These are phyloP conservation scores for Nidula niveotomentosa DNA, from an alignment of 1,284 basidiomycete genomes.

Conservation along the genomic window DNA sequence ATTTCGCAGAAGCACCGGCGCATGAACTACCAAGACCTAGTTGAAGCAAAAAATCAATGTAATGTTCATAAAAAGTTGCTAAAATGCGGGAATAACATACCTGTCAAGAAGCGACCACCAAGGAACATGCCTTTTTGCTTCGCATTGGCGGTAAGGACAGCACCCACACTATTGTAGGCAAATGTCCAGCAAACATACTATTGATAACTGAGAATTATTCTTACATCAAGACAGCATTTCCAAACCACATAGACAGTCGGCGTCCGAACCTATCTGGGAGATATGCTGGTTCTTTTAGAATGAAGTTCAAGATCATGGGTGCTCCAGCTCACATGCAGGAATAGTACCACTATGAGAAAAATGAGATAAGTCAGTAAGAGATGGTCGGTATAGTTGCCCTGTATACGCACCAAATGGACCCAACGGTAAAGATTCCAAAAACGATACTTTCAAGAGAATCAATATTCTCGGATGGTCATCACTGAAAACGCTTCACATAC, in stretches of 20 bases:
- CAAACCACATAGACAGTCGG: conserved; percentile 51
- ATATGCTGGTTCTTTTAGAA: conserved; percentile 27
- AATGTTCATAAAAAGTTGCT: background rate
- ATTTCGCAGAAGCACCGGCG: conserved; percentile 47
- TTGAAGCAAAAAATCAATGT: background rate
- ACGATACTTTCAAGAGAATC: conserved; percentile 35
- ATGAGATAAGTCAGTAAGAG: conserved; percentile 3
- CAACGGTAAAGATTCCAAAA: conserved; percentile 53
- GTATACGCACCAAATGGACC: conserved; percentile 33
- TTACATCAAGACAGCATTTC: conserved; percentile 45
- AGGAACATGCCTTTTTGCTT: conserved; percentile 41
- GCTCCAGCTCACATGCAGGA: conserved; percentile 34
- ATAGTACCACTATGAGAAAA: conserved; percentile 36
- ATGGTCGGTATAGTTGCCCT: background rate
- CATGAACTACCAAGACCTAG: conserved; percentile 37
- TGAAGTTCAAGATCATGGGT: conserved; percentile 1
- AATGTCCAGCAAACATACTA: background rate
- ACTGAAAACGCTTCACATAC: conserved; percentile 18
- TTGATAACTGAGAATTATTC: conserved; percentile 12
- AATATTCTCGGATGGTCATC: conserved; percentile 3
- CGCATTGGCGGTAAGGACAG: conserved; percentile 48
- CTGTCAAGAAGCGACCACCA: conserved; percentile 52
- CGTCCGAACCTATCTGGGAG: conserved; percentile 53
- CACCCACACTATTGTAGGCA: conserved; percentile 34
- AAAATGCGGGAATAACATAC: conserved; percentile 15